Evolutionary conservation across 495 filamentous ascomycete genomes (phyloP).

Genomic region (Oidiodendron maius): DNA sequence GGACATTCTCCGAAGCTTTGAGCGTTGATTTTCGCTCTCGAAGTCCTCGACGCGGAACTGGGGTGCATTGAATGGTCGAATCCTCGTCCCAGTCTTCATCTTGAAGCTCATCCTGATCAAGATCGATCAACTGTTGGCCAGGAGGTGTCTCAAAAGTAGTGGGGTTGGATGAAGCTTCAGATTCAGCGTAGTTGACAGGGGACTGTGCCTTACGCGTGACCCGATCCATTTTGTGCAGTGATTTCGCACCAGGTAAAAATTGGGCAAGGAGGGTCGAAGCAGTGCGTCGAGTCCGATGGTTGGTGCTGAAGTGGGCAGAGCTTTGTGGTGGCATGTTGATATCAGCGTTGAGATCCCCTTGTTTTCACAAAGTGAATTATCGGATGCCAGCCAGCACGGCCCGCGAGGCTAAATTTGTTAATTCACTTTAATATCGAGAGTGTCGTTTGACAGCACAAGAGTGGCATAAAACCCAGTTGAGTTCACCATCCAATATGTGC

Average conservation of each 20-base stretch:
- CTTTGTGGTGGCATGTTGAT: no score
- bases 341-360: no score
- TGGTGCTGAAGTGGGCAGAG: not conserved
- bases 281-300: constrained; percentile 4
- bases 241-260: constrained; percentile 14
- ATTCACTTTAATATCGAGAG: no score
- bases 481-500: no score
- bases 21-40: constrained; percentile 14
- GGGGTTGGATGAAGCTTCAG: not conserved
- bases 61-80: constrained; percentile 1
- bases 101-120: constrained; percentile 11
- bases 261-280: constrained; percentile 16
- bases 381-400: not conserved
- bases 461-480: no score
- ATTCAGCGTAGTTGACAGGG: constrained; percentile 5
- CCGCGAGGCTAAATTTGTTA: no score
- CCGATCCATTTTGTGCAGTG: constrained; percentile 21
- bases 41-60: not conserved
- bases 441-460: no score
- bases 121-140: constrained; percentile 7
- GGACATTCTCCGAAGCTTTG: constrained; percentile 16
- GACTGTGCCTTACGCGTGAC: not conserved
- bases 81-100: constrained; percentile 14
- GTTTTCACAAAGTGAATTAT: not conserved
- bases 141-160: constrained; percentile 6